Conservation (phyloP, 306 rosid genomes). For the Gastrolobium villosum region DNA sequence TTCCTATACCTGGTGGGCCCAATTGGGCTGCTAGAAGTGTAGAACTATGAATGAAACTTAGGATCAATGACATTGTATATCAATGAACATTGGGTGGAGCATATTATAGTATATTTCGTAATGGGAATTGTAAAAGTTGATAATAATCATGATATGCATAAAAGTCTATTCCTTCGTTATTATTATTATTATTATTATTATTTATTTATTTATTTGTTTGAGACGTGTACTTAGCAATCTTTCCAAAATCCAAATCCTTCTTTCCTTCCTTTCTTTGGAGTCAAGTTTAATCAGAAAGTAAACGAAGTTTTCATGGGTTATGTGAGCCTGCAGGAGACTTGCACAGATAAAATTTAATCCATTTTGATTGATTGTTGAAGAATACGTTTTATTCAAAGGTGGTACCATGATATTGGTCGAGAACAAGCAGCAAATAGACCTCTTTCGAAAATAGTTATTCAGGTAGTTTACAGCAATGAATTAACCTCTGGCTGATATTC, state of each 20-base stretch:
- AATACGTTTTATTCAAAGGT: slow-evolving; percentile 55
- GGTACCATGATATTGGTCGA: slow-evolving; percentile 92
- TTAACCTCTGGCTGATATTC: neutral
- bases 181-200: too few relatives aligned
- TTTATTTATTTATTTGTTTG: neutral
- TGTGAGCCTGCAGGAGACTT: neutral
- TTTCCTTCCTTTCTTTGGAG: neutral
- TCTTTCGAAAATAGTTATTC: slow-evolving; percentile 74
- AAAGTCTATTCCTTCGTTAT: neutral
- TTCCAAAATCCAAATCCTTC: neutral
- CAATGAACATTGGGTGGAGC: too few relatives aligned
- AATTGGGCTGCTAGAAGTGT: too few relatives aligned
- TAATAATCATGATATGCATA: slow-evolving; percentile 4
- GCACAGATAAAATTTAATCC: neutral
- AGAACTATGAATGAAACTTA: too few relatives aligned
- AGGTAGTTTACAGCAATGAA: slow-evolving; percentile 53
- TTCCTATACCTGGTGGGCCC: too few relatives aligned
- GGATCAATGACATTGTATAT: too few relatives aligned
- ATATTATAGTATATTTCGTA: too few relatives aligned
- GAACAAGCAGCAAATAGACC: too few relatives aligned
- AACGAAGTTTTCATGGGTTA: neutral
- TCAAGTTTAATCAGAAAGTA: slow-evolving; percentile 5
- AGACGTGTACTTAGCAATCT: neutral
- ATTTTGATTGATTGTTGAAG: slow-evolving; percentile 22
- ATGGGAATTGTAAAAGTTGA: too few relatives aligned